Conservation (phyloP, 2,329 filamentous ascomycete genomes). For the Coniochaeta prunicola region DNA sequence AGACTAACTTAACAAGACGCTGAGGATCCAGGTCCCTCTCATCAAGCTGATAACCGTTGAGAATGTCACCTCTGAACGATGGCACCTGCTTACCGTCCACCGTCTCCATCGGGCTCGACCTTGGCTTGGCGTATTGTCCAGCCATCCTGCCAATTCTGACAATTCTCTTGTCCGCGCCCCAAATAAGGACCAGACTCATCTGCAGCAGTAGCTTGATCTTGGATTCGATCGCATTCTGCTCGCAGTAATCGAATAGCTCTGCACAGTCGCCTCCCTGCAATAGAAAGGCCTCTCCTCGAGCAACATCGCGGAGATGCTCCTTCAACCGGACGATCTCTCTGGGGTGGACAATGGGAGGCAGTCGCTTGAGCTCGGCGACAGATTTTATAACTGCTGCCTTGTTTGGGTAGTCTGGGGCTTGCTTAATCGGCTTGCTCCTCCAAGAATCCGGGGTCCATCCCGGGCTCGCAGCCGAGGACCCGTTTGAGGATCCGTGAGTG, state of each 20-base stretch:
- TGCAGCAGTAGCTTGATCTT: slow-evolving; percentile 96
- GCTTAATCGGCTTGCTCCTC: slow-evolving; percentile 73
- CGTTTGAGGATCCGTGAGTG: background rate
- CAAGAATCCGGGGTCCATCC: slow-evolving; percentile 60
- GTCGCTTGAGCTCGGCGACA: slow-evolving; percentile 54
- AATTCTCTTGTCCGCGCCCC: slow-evolving; percentile 73
- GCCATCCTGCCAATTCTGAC: slow-evolving; percentile 95
- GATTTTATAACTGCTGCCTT: slow-evolving; percentile 50
- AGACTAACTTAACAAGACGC: slow-evolving; percentile 61
- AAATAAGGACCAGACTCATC: slow-evolving; percentile 94
- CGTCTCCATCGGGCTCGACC: slow-evolving; percentile 80
- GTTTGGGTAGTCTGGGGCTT: slow-evolving; percentile 65
- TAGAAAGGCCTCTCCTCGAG: slow-evolving; percentile 83
- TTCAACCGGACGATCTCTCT: slow-evolving; percentile 76
- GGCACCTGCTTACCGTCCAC: slow-evolving; percentile 74
- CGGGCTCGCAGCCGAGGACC: slow-evolving; percentile 3
- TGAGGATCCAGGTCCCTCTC: slow-evolving; percentile 75
- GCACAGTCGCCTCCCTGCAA: slow-evolving; percentile 96
- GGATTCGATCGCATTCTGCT: slow-evolving; percentile 79
- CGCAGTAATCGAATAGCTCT: slow-evolving; percentile 95
- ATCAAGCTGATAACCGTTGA: slow-evolving; percentile 79
- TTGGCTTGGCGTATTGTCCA: slow-evolving; percentile 93
- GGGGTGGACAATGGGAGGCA: slow-evolving; percentile 75
- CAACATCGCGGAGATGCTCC: slow-evolving; percentile 73
- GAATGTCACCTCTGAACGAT: slow-evolving; percentile 89